phyloP scores from a whole-genome alignment of 768 basidiomycete genomes.

The Mycena galericulata region DNA sequence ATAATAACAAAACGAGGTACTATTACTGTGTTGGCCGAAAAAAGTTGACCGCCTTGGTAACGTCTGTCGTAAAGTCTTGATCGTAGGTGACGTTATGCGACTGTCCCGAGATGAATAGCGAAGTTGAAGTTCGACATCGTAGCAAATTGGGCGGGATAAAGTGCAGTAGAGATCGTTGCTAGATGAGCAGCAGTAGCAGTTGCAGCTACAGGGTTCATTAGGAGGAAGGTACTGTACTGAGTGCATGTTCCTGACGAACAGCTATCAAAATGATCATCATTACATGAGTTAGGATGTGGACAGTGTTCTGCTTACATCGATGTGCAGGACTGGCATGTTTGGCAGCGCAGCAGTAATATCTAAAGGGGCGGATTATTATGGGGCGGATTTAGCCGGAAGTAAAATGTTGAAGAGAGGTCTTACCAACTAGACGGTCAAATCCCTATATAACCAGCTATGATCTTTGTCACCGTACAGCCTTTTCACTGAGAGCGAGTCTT shows the following conservation, averaged over 20 bases:
- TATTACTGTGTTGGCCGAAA: slow-evolving; percentile 20
- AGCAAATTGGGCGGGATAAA: slow-evolving; percentile 33
- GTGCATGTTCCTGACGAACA: slow-evolving; percentile 20
- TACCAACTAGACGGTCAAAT: too few species aligned
- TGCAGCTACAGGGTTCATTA: slow-evolving; percentile 19
- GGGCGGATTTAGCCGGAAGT: too few species aligned
- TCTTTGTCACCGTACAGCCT: background rate
- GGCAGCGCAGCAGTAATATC: too few species aligned
- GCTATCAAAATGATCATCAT: slow-evolving; percentile 1
- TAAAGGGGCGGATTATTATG: too few species aligned
- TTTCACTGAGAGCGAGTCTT: too few species aligned
- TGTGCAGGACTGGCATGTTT: too few species aligned
- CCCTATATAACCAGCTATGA: background rate
- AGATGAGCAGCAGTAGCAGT: slow-evolving; percentile 33
- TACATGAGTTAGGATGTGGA: too few species aligned
- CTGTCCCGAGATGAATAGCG: slow-evolving; percentile 4
- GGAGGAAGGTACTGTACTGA: slow-evolving; percentile 11
- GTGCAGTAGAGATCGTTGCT: slow-evolving; percentile 30
- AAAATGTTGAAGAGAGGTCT: too few species aligned
- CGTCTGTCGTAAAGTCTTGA: slow-evolving; percentile 30
- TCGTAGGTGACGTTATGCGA: slow-evolving; percentile 23
- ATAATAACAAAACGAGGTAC: slow-evolving; percentile 33
- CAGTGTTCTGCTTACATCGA: too few species aligned
- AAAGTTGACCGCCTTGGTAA: slow-evolving; percentile 23
- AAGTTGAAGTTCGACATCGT: slow-evolving; percentile 30